Evolutionary conservation across 1,284 basidiomycete genomes (phyloP).

Genomic region (Ustilago bromivora): DNA sequence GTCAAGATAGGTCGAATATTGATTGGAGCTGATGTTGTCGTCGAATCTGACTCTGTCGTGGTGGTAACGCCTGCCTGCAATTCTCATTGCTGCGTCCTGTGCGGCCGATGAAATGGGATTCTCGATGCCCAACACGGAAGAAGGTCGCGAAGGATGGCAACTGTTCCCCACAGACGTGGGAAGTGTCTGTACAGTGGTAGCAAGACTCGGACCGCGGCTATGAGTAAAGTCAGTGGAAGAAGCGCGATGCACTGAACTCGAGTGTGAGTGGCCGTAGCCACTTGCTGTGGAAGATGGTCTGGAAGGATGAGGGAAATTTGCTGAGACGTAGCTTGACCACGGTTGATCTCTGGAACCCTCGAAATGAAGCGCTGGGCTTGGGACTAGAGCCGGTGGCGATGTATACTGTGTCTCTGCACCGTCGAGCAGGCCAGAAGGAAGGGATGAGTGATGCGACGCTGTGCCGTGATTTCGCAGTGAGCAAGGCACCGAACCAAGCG

Average conservation of each 20-base stretch:
- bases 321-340: slow-evolving; percentile 10
- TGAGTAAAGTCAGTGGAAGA: slow-evolving; percentile 10
- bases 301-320: not conserved
- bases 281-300: not conserved
- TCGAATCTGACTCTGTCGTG: not conserved
- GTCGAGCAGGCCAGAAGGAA: not conserved
- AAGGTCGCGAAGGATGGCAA: not conserved
- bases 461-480: not conserved
- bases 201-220: slow-evolving; percentile 11
- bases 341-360: slow-evolving; percentile 5
- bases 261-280: not conserved
- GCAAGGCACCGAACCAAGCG: not conserved
- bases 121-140: slow-evolving; percentile 2
- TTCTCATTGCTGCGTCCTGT: not conserved
- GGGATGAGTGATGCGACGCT: not conserved
- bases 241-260: slow-evolving; percentile 2
- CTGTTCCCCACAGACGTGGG: not conserved
- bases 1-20: not conserved
- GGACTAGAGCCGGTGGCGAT: not conserved
- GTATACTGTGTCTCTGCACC: not conserved
- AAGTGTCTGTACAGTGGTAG: slow-evolving; percentile 13
- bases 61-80: not conserved
- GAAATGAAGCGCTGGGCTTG: slow-evolving; percentile 23
- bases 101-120: not conserved
- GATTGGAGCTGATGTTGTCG: not conserved